A percentile compares a stretch with the other conserved stretches of the same genome.
Conservation (phyloP, 352 stramenopile genomes). For the Pythium sp. region DNA sequence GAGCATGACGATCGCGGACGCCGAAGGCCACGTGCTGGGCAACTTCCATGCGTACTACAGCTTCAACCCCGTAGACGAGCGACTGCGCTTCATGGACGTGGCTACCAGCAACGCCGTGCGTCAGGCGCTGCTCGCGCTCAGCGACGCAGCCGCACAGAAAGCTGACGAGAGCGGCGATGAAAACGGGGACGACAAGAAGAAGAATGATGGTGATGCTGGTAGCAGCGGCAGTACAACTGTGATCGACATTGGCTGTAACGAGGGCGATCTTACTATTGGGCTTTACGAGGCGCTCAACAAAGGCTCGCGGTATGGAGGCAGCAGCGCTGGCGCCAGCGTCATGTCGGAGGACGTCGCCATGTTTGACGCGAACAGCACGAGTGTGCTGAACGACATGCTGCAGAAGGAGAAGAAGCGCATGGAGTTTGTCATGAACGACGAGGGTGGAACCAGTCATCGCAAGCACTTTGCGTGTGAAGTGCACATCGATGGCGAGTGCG, state of each 20-base stretch:
- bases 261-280: slow-evolving; percentile 75
- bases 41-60: slow-evolving; percentile 88
- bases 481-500: slow-evolving; percentile 39
- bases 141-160: not conserved
- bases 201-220: slow-evolving; percentile 11
- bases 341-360: slow-evolving; percentile 30
- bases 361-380: slow-evolving; percentile 61
- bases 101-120: slow-evolving; percentile 38
- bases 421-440: slow-evolving; percentile 55
- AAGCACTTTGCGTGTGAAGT: slow-evolving; percentile 64
- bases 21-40: slow-evolving; percentile 69
- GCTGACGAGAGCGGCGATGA: not conserved
- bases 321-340: not conserved
- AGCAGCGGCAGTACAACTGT: slow-evolving; percentile 28
- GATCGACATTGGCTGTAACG: slow-evolving; percentile 82
- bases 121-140: slow-evolving; percentile 31
- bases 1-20: slow-evolving; percentile 30
- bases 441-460: slow-evolving; percentile 52
- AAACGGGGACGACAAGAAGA: slow-evolving; percentile 11
- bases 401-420: slow-evolving; percentile 67
- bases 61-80: slow-evolving; percentile 75
- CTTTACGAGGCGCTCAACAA: slow-evolving; percentile 62
- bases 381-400: slow-evolving; percentile 60
- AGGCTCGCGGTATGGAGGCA: not conserved
- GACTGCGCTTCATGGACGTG: slow-evolving; percentile 70